Base-by-base conservation (phyloP, 768 basidiomycete species). In the Agaricus blazei region DNA sequence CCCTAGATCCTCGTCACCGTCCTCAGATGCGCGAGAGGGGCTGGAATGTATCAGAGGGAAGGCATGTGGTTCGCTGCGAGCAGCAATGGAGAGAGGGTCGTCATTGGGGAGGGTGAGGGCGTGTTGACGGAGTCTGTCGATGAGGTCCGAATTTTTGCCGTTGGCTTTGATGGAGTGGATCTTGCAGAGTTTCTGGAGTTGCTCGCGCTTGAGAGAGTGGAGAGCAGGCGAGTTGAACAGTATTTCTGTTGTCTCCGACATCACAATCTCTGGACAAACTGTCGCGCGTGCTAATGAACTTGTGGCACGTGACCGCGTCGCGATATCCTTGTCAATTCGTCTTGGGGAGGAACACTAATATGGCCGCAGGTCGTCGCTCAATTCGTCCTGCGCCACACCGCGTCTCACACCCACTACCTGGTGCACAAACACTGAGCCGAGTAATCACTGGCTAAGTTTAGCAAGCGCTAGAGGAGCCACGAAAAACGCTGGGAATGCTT, bases 101-200 rank as follows among this genome's bases (percentile, higher is more conserved):
- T 81, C 81, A 27, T 71, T 74, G 1, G 85, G 83, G 11, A 90
- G 72, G n/a, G 76, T 78, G 52, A 72, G 70, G 4, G 90, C 88
- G 64, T 88, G 87, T 51, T 76, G 68, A 68, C 83, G 83, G 37
- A 93, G 75, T 49, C 81, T 79, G 37, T 82, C 75, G 59, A 93
- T 78, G 56, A 93, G 75, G 4, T 92, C 88, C 3, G 70, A 67
- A 62, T 86, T 93, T 78, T 92, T 93, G 19, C 91, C 90, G 15
- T 78, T 76, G 0, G 87, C 90, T 68, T 89, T 91, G 65, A 93
- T 75, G 0, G 82, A 75, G 66, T 93, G 88, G 29, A 85, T 80
- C 68, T 92, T 92, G 82, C 90, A 93, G 49, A 93, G 77, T 59
- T 88, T 89, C 51, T 90, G 78, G 42, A 93, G 87, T 64, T 93